Evolutionary conservation across 495 filamentous ascomycete genomes (phyloP), one percentile per base, ranked within the genome.

Genomic region (Penicillium odoratum): DNA sequence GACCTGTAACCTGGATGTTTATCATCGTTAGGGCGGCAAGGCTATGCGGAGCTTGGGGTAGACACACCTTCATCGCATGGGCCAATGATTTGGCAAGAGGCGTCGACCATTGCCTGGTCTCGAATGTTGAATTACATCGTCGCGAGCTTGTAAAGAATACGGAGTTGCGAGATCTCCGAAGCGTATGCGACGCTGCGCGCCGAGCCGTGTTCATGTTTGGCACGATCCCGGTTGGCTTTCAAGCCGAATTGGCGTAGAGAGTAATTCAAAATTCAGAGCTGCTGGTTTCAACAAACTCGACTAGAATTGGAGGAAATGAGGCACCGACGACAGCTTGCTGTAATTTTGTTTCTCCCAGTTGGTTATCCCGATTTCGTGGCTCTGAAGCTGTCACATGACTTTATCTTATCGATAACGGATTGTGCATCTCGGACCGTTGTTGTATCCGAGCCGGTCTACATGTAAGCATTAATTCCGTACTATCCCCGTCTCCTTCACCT

Each of bases 81-180:
- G 85, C 87, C 29, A 98, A 79, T 63, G 85, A 87, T 62, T 90
- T 92, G 5, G 93, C 93, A 44, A 98, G 73, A 29, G 93, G 93
- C 36, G 93, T 98, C 10, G 92, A 94, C 90, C 92, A 97, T 77
- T 85, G 36, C 69, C 81, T 74, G 51, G 74, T 64, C 53, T 70
- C 67, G 45, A 69, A 67, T 61, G 72, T 71, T 40, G 77, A 77
- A 36, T 63, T 66, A 46, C 64, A 77, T 67, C 75, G 65, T 51
- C 58, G 68, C 18, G 61, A 50, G 53, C 33, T 57, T 33, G 54
- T 46, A 7, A 33, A 42, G 40, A 64, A 48, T 33, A 53, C 49
- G 50, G 56, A 36, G 26, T 60, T 65, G 56, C 57, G 64, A 58
- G 64, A 64, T 62, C 60, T 64, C 36, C 58, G 67, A 7, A 71